Evolutionary conservation across 257 asterid species (phyloP).

Genomic region (Penstemon barbatus): DNA sequence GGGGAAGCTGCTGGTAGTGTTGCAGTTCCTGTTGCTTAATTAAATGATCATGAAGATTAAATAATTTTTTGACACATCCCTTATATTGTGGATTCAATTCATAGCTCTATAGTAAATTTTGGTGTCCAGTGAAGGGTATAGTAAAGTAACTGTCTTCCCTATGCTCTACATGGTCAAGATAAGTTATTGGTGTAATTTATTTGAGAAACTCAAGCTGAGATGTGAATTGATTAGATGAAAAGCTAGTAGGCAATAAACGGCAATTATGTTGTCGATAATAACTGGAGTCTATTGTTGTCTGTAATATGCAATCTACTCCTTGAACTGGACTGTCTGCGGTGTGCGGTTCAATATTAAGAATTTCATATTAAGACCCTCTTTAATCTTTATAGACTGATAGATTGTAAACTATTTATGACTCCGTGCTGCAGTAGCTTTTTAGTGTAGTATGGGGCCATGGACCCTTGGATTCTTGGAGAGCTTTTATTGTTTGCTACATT

Average conservation of each 20-base stretch:
- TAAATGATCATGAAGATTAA: conserved; percentile 3
- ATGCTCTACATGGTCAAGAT: not conserved
- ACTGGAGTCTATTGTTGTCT: not conserved
- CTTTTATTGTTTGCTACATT: conserved; percentile 14
- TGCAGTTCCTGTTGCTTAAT: not conserved
- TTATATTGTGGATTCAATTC: conserved; percentile 6
- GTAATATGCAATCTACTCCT: not conserved
- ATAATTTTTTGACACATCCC: not conserved
- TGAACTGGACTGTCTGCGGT: not conserved
- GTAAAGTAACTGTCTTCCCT: not conserved
- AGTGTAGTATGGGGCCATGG: not conserved
- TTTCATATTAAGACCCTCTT: not conserved
- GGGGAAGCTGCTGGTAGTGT: not conserved
- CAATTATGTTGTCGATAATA: not conserved
- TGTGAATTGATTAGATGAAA: not conserved
- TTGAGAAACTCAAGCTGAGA: not conserved
- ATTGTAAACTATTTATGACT: not conserved
- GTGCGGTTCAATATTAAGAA: not conserved
- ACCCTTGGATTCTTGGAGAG: conserved; percentile 6
- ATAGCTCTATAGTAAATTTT: conserved; percentile 15
- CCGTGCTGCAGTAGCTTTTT: not conserved
- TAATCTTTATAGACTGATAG: conserved; percentile 12
- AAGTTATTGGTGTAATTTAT: not conserved
- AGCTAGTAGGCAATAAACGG: no score
- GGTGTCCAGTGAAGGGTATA: conserved; percentile 8